Evolutionary conservation across 2,329 filamentous ascomycete species (phyloP).

Genomic region (Nannizzia gypsea): DNA sequence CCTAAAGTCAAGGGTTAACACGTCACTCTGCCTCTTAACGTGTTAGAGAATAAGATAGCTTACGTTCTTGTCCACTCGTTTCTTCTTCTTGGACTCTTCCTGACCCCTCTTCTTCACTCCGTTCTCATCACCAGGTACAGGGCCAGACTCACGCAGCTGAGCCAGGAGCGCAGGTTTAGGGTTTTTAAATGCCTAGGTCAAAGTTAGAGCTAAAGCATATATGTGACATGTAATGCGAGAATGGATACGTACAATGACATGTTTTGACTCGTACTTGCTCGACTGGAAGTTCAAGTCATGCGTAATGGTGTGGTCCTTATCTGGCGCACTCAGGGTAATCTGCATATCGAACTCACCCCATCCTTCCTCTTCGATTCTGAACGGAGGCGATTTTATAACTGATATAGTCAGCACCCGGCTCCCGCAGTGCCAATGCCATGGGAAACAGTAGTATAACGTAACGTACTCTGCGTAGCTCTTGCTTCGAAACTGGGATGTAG

Average conservation of each 20-base stretch:
- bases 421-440: not conserved
- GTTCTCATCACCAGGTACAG: conserved; percentile 63
- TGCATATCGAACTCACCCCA: conserved; percentile 98
- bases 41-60: conserved; percentile 14
- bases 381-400: conserved; percentile 77
- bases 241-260: conserved; percentile 50
- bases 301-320: conserved; percentile 71
- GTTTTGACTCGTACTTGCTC: conserved; percentile 69
- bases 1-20: conserved; percentile 24
- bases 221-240: not conserved
- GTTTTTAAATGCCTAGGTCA: conserved; percentile 65
- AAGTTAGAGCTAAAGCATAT: not conserved
- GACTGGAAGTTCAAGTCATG: conserved; percentile 90
- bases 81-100: conserved; percentile 64
- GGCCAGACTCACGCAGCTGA: conserved; percentile 68
- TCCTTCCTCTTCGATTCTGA: conserved; percentile 82
- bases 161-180: conserved; percentile 76
- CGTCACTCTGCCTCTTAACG: not conserved
- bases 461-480: conserved; percentile 65
- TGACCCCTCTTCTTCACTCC: conserved; percentile 51
- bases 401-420: not conserved
- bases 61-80: conserved; percentile 52
- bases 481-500: conserved; percentile 90
- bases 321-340: conserved; percentile 68
- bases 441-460: not conserved